Conservation (phyloP, 2,329 filamentous ascomycete species). For the Penicillium sp. region DNA sequence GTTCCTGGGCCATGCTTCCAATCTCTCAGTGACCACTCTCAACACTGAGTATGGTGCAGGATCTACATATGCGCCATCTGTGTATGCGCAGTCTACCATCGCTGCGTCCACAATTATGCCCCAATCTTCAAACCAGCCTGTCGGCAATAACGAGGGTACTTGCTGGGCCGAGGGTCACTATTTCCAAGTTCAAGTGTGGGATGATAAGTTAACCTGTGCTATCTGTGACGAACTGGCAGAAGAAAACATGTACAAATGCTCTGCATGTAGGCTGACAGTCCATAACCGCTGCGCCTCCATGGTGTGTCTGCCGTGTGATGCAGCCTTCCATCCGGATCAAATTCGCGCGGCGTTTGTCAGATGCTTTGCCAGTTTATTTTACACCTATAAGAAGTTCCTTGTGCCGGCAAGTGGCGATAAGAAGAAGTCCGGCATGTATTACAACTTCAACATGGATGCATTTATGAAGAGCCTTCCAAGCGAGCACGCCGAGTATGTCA, state of each 20-base stretch:
- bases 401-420: conserved; percentile 58
- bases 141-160: conserved; percentile 42
- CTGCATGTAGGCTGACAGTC: conserved; percentile 50
- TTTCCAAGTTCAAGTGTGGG: conserved; percentile 44
- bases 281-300: conserved; percentile 60
- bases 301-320: conserved; percentile 64
- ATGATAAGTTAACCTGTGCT: conserved; percentile 46
- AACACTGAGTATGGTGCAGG: conserved; percentile 39
- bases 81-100: conserved; percentile 51
- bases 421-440: conserved; percentile 61
- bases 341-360: conserved; percentile 66
- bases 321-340: conserved; percentile 65
- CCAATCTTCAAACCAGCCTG: conserved; percentile 39
- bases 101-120: conserved; percentile 53
- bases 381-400: conserved; percentile 66
- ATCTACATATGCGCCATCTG: conserved; percentile 50
- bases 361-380: conserved; percentile 67
- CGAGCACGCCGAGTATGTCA: conserved; percentile 64
- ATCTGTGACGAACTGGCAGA: conserved; percentile 59
- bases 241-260: conserved; percentile 53
- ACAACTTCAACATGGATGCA: conserved; percentile 65
- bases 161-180: conserved; percentile 51
- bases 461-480: conserved; percentile 63
- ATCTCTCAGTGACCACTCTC: conserved; percentile 45
- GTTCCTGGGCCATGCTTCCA: conserved; percentile 62